Percentiles rank a stretch among this genome's conserved stretches.
phyloP scores from a whole-genome alignment of 495 filamentous ascomycete species.

The Daldinia loculata region DNA sequence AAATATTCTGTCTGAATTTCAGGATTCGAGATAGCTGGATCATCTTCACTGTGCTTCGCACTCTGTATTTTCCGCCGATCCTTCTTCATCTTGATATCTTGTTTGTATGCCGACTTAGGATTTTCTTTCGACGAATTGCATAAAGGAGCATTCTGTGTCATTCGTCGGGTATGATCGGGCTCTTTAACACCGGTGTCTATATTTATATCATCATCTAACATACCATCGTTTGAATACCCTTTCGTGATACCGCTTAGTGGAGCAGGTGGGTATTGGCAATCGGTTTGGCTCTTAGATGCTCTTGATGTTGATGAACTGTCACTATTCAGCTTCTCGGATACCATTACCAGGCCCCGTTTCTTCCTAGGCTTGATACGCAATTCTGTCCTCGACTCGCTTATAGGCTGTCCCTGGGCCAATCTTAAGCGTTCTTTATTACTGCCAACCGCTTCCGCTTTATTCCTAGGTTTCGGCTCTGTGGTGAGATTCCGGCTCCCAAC shows the following conservation, averaged over 20 bases:
- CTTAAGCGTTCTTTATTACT: conserved; percentile 7
- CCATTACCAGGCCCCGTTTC: conserved; percentile 53
- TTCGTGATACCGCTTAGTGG: not conserved
- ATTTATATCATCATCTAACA: not conserved
- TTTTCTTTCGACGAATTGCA: not conserved
- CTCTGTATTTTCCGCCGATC: not conserved
- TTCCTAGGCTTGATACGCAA: conserved; percentile 53
- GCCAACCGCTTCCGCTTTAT: not conserved
- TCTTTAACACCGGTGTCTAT: not conserved
- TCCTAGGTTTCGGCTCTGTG: not conserved
- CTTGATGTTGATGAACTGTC: conserved; percentile 9
- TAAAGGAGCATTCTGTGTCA: not conserved
- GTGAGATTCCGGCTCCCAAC: not conserved
- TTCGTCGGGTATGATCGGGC: not conserved
- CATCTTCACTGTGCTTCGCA: not conserved
- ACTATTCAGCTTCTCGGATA: conserved; percentile 43
- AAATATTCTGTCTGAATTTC: not conserved
- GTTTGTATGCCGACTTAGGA: not conserved
- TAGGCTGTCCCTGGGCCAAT: conserved; percentile 2
- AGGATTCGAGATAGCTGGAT: not conserved
- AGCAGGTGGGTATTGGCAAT: not conserved
- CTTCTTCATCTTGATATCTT: conserved; percentile 1
- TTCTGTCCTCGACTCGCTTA: conserved; percentile 48
- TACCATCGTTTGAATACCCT: not conserved
- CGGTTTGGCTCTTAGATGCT: conserved; percentile 5